Evolutionary conservation across 176 grass and related monocot genomes (phyloP).

Genomic region (Aegilops speltoides): DNA sequence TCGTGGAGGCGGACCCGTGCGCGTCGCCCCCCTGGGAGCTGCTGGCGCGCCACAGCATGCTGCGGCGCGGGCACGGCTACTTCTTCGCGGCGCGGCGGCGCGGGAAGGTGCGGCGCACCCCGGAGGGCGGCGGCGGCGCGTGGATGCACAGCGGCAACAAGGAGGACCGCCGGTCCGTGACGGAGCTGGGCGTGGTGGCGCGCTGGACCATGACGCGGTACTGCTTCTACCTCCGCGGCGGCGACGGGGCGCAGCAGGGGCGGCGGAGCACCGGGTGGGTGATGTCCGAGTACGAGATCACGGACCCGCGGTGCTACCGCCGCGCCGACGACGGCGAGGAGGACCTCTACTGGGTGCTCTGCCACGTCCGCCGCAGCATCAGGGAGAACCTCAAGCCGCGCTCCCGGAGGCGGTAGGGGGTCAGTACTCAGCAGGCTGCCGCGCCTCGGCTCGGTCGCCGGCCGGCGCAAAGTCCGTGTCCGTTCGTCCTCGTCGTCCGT

Average conservation of each 20-base stretch:
- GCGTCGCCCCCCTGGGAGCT: conserved; percentile 43
- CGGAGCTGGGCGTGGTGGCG: conserved; percentile 37
- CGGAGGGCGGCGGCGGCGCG: neutral
- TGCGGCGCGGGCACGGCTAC: conserved; percentile 9
- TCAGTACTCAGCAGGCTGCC: neutral
- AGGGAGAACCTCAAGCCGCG: neutral
- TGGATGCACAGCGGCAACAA: conserved; percentile 27
- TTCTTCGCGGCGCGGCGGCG: conserved; percentile 33
- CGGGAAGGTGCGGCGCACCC: neutral
- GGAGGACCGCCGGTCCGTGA: neutral
- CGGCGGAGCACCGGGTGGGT: conserved; percentile 39
- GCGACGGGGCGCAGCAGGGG: neutral
- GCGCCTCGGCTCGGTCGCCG: neutral
- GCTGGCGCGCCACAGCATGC: conserved; percentile 22
- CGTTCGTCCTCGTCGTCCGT: no score
- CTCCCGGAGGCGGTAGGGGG: neutral
- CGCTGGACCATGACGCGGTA: conserved; percentile 15
- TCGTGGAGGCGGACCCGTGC: conserved; percentile 40
- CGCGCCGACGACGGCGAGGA: conserved; percentile 35
- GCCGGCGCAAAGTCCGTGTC: neutral
- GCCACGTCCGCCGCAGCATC: conserved; percentile 32
- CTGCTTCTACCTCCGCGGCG: conserved; percentile 27
- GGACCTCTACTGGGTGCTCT: conserved; percentile 47
- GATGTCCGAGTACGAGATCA: conserved; percentile 49
- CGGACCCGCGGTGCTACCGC: conserved; percentile 43